phyloP scores from a whole-genome alignment of 208 protist species.

The Trypanosoma congolense region DNA sequence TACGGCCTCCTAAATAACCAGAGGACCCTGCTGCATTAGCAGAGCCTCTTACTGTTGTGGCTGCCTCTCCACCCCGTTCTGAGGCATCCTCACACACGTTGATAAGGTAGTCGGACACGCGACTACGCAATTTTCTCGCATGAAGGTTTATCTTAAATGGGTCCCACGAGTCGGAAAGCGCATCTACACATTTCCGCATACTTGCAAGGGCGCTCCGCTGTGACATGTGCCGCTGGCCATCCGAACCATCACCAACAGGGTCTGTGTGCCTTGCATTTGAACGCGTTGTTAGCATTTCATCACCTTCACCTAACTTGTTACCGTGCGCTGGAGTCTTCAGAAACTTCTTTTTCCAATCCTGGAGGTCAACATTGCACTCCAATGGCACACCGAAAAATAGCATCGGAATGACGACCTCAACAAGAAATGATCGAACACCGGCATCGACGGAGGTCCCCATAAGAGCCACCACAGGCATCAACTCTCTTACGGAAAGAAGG shows the following conservation, averaged over 20 bases:
- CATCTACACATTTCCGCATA: neutral
- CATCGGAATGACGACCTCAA: slow-evolving; percentile 66
- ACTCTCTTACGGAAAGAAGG: slow-evolving; percentile 32
- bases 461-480: slow-evolving; percentile 37
- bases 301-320: neutral
- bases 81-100: slow-evolving; percentile 4
- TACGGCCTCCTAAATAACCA: slow-evolving; percentile 9
- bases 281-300: slow-evolving; percentile 1
- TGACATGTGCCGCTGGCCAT: neutral
- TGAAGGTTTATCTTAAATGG: slow-evolving; percentile 23
- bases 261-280: slow-evolving; percentile 8
- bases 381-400: slow-evolving; percentile 59
- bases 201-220: neutral
- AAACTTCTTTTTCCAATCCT: slow-evolving; percentile 57
- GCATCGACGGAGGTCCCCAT: slow-evolving; percentile 39
- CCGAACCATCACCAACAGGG: neutral
- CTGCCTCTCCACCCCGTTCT: neutral
- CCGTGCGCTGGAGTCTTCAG: slow-evolving; percentile 14
- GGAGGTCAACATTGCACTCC: slow-evolving; percentile 33
- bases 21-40: neutral
- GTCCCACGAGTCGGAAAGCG: slow-evolving; percentile 3
- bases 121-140: slow-evolving; percentile 13
- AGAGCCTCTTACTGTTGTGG: neutral
- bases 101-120: slow-evolving; percentile 11
- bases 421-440: slow-evolving; percentile 45